A percentile compares a stretch with the other conserved stretches of the same genome.
Evolutionary conservation across 1,284 basidiomycete genomes (phyloP).

Genomic region (Pulchroboletus neoregius): DNA sequence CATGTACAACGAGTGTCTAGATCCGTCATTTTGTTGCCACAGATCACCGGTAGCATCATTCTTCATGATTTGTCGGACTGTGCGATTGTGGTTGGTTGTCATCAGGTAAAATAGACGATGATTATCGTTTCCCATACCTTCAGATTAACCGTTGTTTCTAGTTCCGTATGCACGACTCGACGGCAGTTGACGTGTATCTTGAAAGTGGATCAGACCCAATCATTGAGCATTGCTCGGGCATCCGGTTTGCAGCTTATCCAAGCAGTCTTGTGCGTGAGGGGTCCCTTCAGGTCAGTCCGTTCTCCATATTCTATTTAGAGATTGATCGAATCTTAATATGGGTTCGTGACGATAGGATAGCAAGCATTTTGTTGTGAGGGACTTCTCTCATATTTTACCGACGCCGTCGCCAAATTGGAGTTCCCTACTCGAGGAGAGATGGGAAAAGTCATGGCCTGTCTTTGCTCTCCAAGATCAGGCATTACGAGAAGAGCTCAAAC

Average conservation of each 20-base stretch:
- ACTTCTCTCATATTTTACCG: conserved; percentile 76
- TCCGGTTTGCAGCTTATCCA: conserved; percentile 64
- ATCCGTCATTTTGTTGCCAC: conserved; percentile 62
- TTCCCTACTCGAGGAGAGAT: conserved; percentile 22
- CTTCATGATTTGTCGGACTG: conserved; percentile 59
- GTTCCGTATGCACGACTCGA: conserved; percentile 80
- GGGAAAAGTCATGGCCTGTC: conserved; percentile 26
- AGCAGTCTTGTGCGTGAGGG: conserved; percentile 16
- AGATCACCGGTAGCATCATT: conserved; percentile 64
- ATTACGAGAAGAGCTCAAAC: conserved; percentile 15
- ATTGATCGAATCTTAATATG: background rate
- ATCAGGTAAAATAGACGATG: conserved; percentile 54
- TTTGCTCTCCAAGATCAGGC: conserved; percentile 14
- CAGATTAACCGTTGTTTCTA: conserved; percentile 30
- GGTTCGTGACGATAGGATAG: conserved; percentile 7
- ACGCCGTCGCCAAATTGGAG: conserved; percentile 73
- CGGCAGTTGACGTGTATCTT: conserved; percentile 56
- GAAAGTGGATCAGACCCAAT: conserved; percentile 64
- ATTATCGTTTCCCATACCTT: background rate
- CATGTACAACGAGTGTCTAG: conserved; percentile 51
- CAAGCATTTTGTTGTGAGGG: conserved; percentile 51
- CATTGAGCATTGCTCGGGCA: conserved; percentile 64
- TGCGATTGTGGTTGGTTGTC: conserved; percentile 64
- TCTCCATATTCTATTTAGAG: background rate
- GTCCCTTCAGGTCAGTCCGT: conserved; percentile 19